Evolutionary conservation across 139 green algal genomes (phyloP).

Genomic region (Chlorella sp.): DNA sequence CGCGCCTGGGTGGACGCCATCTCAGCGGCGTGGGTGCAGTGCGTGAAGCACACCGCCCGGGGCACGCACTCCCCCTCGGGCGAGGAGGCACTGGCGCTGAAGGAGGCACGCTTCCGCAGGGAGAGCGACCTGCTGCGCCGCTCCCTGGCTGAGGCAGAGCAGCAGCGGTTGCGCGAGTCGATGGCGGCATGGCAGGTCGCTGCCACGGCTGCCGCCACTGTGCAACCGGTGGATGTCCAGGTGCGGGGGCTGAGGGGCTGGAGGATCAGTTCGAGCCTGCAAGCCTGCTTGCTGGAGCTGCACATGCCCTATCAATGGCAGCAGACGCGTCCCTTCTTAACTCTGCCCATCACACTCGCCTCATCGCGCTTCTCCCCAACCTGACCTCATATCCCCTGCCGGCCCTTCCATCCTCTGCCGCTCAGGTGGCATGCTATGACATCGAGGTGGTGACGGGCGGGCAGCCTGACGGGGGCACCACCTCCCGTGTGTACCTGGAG

Average conservation of each 20-base stretch:
- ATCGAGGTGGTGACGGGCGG: constrained; percentile 66
- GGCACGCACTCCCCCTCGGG: constrained; percentile 30
- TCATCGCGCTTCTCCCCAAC: background rate
- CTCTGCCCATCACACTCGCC: background rate
- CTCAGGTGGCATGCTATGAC: constrained; percentile 62
- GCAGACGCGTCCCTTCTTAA: too few relatives aligned
- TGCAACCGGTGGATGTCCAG: background rate
- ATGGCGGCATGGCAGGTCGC: constrained; percentile 26
- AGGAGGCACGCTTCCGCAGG: constrained; percentile 65
- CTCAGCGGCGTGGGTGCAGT: constrained; percentile 68
- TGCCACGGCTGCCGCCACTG: background rate
- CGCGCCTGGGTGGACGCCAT: constrained; percentile 67
- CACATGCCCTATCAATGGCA: too few relatives aligned
- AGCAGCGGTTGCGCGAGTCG: constrained; percentile 9
- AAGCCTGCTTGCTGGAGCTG: background rate
- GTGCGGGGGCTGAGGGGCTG: background rate
- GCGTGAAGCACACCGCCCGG: constrained; percentile 72
- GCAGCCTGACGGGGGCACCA: constrained; percentile 69
- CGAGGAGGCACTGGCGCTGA: constrained; percentile 7
- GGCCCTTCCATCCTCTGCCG: too few relatives aligned
- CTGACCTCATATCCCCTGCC: background rate
- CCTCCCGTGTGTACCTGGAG: constrained; percentile 65
- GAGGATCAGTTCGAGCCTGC: constrained; percentile 12
- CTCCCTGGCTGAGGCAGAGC: constrained; percentile 31
- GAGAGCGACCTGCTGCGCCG: constrained; percentile 57